Evolutionary conservation across 2,329 filamentous ascomycete species (phyloP).

Genomic region (Penicillium palitans): DNA sequence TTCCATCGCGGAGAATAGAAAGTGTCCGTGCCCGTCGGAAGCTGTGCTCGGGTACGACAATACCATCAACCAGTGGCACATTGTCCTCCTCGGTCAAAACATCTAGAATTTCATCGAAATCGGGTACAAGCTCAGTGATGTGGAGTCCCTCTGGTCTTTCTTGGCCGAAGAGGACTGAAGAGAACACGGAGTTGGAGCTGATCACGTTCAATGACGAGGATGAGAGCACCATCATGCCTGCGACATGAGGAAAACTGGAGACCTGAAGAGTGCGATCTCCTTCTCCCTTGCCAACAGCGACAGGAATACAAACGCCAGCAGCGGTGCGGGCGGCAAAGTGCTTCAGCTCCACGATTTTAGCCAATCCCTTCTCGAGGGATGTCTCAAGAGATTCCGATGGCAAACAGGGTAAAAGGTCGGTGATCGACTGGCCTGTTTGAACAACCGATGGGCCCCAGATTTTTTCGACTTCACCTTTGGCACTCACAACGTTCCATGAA

Average conservation of each 20-base stretch:
- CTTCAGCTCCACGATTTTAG: conserved; percentile 67
- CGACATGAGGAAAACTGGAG: conserved; percentile 95
- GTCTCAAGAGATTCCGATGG: conserved; percentile 69
- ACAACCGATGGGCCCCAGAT: conserved; percentile 80
- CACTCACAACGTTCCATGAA: conserved; percentile 68
- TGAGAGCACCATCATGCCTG: conserved; percentile 91
- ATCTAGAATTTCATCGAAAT: conserved; percentile 79
- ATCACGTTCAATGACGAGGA: conserved; percentile 75
- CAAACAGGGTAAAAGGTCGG: conserved; percentile 75
- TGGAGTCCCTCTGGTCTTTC: conserved; percentile 76
- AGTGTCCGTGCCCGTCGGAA: conserved; percentile 87
- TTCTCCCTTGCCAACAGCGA: conserved; percentile 72
- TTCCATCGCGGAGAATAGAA: conserved; percentile 78
- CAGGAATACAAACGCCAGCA: conserved; percentile 77
- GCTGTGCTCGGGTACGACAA: conserved; percentile 93
- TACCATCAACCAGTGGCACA: conserved; percentile 81
- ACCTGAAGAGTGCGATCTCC: conserved; percentile 73
- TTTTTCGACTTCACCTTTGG: conserved; percentile 72
- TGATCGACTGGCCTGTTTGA: conserved; percentile 69
- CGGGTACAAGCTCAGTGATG: conserved; percentile 78
- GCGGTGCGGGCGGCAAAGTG: conserved; percentile 84
- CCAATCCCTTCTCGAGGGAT: conserved; percentile 72
- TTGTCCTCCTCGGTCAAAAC: conserved; percentile 85
- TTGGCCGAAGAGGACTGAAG: conserved; percentile 86
- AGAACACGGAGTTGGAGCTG: conserved; percentile 94